Percentiles rank a stretch among this genome's conserved stretches.
Evolutionary conservation across 2,329 filamentous ascomycete species (phyloP).

Genomic region (Cadophora malorum): DNA sequence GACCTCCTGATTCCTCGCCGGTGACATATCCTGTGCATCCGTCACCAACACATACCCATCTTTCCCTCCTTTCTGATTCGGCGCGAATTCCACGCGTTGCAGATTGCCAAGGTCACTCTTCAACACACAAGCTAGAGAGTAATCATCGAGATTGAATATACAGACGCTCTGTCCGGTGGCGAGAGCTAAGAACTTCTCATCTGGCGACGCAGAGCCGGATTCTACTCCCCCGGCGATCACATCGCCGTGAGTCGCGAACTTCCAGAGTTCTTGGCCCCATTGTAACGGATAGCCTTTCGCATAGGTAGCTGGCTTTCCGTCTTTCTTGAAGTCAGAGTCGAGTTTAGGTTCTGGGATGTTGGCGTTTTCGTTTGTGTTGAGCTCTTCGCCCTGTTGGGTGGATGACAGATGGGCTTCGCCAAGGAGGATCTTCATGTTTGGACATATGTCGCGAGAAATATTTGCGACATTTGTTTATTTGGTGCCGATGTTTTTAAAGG

Average conservation of each 20-base stretch:
- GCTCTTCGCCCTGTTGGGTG: neutral
- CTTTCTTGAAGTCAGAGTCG: slow-evolving; percentile 13
- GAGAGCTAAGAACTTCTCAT: neutral
- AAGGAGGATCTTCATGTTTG: neutral
- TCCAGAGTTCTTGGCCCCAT: neutral
- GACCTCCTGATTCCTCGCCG: neutral
- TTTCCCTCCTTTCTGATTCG: neutral
- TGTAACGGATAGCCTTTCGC: neutral
- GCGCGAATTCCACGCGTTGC: neutral
- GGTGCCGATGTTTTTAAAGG: neutral
- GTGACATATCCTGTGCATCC: neutral
- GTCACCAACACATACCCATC: neutral
- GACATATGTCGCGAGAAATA: neutral
- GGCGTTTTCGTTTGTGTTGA: neutral
- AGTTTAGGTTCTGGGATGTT: slow-evolving; percentile 5
- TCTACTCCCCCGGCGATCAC: neutral
- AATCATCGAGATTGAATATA: neutral
- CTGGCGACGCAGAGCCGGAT: neutral
- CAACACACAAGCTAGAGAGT: neutral
- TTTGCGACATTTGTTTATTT: neutral
- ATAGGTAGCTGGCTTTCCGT: neutral
- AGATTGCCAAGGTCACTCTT: neutral
- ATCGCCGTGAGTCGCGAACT: neutral
- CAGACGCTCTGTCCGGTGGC: neutral
- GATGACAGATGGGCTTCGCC: neutral